Evolutionary conservation across 2,329 filamentous ascomycete species (phyloP), one percentile per base, ranked within the genome.

Genomic region (Cercospora nicotianae): DNA sequence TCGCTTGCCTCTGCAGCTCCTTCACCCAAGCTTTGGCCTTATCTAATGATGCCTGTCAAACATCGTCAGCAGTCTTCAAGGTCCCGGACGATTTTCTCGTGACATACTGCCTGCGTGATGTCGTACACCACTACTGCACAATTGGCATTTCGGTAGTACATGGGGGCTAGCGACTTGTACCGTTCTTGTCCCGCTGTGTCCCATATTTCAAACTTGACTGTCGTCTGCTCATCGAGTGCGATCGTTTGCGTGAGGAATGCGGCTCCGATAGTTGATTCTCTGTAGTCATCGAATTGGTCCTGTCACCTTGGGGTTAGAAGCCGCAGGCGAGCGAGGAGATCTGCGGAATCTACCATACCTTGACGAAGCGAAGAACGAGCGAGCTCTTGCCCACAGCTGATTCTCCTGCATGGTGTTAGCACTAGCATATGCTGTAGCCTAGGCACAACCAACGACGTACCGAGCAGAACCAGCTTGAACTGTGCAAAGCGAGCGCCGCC

Each of bases 11-110:
- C 82, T 99, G 95, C 65, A 99, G 89, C 80, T 99, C 95, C 84
- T 98, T 98, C 68, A 99, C 94, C 95, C 95, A 99, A 55, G 94
- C 91, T 83, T 99, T 99, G 75, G 96, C 96, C 86, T 99, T 99
- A 82, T 99, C 96, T 77, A 99, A 86, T 59, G 95, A 99, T 72
- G 94, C 89, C 95, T 99, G 73, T 60, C 10, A 7, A 13, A 69
- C 60, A 18, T 57, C 36, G 65, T 82, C 69, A 72, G 71, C 60
- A 18, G 13, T 26, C 36, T 16, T 60, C 45, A 66, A 65, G 61
- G 36, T 45, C 42, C 12, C 16, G 45, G 28, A 42, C 23, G 26
- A 3, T 30, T 8, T 23, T 10, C 10, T 26, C n/a, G 55, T 20
- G 30, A 65, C 63, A 55, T 90, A 99, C 95, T 74, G 95, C 93